phyloP scores from a whole-genome alignment of 129 eudicot species.

The Artemisia annua region DNA sequence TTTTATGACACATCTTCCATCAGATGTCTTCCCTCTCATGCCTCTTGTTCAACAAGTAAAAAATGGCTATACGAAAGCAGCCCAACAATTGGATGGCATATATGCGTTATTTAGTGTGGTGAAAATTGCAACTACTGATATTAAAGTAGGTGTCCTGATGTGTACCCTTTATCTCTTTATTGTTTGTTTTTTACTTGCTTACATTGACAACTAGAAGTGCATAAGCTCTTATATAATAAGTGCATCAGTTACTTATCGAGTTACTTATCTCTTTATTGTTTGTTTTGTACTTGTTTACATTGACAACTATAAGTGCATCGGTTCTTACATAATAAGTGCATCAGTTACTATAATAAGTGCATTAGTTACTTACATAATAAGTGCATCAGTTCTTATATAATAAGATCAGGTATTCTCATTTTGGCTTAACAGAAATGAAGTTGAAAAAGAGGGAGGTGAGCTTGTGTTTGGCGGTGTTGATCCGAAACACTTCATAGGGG shows the following conservation, averaged over 20 bases:
- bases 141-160: slow-evolving; percentile 64
- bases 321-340: too few species aligned
- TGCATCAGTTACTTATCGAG: too few species aligned
- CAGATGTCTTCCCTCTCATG: slow-evolving; percentile 71
- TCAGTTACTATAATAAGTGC: too few species aligned
- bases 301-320: too few species aligned
- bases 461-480: slow-evolving; percentile 87
- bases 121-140: slow-evolving; percentile 79
- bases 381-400: too few species aligned
- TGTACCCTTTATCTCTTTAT: background rate
- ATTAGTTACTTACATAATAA: too few species aligned
- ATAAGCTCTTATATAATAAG: too few species aligned
- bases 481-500: slow-evolving; percentile 67
- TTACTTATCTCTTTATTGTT: too few species aligned
- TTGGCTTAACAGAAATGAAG: slow-evolving; percentile 70
- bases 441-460: slow-evolving; percentile 70
- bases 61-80: slow-evolving; percentile 87
- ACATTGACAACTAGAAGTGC: background rate
- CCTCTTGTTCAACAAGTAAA: slow-evolving; percentile 79
- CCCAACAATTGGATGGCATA: slow-evolving; percentile 92
- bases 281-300: too few species aligned
- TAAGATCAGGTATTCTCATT: slow-evolving; percentile 73
- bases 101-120: slow-evolving; percentile 70
- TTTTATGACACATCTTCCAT: slow-evolving; percentile 5
- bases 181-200: background rate